Evolutionary conservation across 2,329 filamentous ascomycete genomes (phyloP), one percentile per base, ranked within the genome.

Genomic region (Colletotrichum cordylinicola): DNA sequence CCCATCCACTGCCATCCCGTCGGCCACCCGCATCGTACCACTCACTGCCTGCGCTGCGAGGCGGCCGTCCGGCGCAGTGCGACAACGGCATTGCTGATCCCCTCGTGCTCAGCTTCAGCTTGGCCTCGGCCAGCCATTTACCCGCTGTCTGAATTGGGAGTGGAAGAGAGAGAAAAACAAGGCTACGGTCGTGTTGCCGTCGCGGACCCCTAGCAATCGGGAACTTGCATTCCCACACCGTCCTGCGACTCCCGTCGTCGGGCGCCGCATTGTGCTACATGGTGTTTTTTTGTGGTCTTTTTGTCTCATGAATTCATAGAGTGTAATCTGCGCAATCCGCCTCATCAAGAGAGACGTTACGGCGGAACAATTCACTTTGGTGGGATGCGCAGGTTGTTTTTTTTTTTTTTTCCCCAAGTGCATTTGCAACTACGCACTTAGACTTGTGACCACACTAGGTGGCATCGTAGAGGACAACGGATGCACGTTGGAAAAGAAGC

Each of bases 61-160:
- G 35, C 56, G 58, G 48, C 33, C 52, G 31, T 70, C 60, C 37
- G 64, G 56, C 10, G 68, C 68, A 13, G 68, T 67, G 52, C 52
- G 31, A 67, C 68, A 27, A 15, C 68, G 68, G 61, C 61, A 67
- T 72, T 55, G 67, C 43, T 72, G 52, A 72, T 64, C n/a, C 64
- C 39, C 55, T 64, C 56, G 35, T 43, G 58, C 61, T 15, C 61
- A 64, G 39, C 39, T 64, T 24, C 62, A 35, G n/a, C n/a, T 29
- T 55, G 7, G n/a, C n/a, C 67, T 27, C 18, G 10, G 12, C 69
- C 61, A 21, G 18, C 61, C 43, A 16, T 10, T 64, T 43, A 52
- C 29, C 18, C 58, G 29, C 58, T 21, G 16, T 31, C 33, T 4
- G 58, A 21, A 16, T n/a, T 33, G 31, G 2, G 31, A 21, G 31